A percentile compares a stretch with the other conserved stretches of the same genome.
These are phyloP conservation scores for Wickerhamomyces chaumierensis DNA, from an alignment of 805 yeast genomes.

Conservation along the genomic window DNA sequence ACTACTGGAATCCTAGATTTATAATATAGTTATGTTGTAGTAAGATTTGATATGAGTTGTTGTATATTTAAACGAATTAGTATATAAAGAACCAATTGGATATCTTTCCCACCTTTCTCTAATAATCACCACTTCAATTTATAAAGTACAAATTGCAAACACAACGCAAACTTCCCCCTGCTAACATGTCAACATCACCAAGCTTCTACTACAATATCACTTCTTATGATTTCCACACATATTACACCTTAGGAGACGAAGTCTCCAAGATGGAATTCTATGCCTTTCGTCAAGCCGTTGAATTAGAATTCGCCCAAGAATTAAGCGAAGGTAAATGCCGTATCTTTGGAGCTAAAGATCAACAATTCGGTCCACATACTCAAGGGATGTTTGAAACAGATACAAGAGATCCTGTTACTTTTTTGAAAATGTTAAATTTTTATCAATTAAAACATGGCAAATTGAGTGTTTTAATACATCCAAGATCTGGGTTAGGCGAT, in stretches of 20 bases:
- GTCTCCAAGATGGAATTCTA: conserved; percentile 24
- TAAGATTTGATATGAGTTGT: no score
- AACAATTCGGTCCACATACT: conserved; percentile 50
- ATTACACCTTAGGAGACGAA: conserved; percentile 23
- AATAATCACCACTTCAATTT: no score
- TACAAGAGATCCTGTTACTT: conserved; percentile 33
- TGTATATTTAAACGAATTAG: no score
- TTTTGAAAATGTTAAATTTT: conserved; percentile 34
- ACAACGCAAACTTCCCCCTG: no score
- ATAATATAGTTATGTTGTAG: no score
- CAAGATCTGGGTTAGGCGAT: conserved; percentile 28
- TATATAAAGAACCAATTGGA: no score
- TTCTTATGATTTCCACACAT: conserved; percentile 47
- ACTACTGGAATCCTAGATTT: no score
- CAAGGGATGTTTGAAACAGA: conserved; percentile 47
- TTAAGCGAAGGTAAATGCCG: conserved; percentile 27
- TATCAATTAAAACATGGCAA: conserved; percentile 42
- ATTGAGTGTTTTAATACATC: conserved; percentile 45
- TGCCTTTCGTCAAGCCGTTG: conserved; percentile 28
- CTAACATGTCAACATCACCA: background rate
- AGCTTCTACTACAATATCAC: conserved; percentile 16
- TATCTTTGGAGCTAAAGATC: conserved; percentile 33
- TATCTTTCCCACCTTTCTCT: no score
- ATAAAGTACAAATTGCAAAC: no score
- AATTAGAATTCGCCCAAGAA: conserved; percentile 30